Evolutionary conservation across 2,329 filamentous ascomycete species (phyloP).

Genomic region (Fusarium sp.): DNA sequence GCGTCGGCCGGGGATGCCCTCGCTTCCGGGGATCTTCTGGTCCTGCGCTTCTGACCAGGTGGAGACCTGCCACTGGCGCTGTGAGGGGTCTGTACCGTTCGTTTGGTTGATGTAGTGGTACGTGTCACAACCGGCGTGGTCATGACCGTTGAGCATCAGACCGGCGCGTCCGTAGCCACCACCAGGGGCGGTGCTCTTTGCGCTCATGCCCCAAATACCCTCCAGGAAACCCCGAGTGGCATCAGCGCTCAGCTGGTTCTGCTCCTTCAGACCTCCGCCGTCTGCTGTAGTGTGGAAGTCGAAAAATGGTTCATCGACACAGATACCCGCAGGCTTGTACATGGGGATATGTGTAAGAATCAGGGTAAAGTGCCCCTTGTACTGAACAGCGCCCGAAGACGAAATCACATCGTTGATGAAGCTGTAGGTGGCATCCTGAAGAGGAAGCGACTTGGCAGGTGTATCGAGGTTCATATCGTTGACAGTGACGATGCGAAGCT

Average conservation of each 20-base stretch:
- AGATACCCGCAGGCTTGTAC: conserved; percentile 85
- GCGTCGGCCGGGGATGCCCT: conserved; percentile 73
- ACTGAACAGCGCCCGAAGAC: conserved; percentile 71
- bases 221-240: conserved; percentile 83
- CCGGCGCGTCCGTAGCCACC: conserved; percentile 77
- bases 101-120: conserved; percentile 83
- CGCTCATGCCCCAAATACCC: conserved; percentile 84
- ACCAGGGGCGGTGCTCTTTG: conserved; percentile 68
- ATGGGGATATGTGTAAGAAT: conserved; percentile 93
- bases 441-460: conserved; percentile 74
- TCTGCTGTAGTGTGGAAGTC: conserved; percentile 77
- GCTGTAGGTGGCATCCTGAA: conserved; percentile 82
- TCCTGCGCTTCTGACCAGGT: conserved; percentile 62
- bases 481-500: conserved; percentile 85
- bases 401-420: conserved; percentile 80
- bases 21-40: conserved; percentile 57
- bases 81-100: conserved; percentile 54
- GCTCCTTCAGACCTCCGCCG: conserved; percentile 83
- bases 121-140: conserved; percentile 93
- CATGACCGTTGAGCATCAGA: conserved; percentile 90
- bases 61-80: conserved; percentile 64
- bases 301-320: conserved; percentile 87
- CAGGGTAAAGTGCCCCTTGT: conserved; percentile 78
- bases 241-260: conserved; percentile 86
- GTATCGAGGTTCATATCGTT: conserved; percentile 96